phyloP scores from a whole-genome alignment of 2,329 filamentous ascomycete genomes.

The Cercospora sp. region DNA sequence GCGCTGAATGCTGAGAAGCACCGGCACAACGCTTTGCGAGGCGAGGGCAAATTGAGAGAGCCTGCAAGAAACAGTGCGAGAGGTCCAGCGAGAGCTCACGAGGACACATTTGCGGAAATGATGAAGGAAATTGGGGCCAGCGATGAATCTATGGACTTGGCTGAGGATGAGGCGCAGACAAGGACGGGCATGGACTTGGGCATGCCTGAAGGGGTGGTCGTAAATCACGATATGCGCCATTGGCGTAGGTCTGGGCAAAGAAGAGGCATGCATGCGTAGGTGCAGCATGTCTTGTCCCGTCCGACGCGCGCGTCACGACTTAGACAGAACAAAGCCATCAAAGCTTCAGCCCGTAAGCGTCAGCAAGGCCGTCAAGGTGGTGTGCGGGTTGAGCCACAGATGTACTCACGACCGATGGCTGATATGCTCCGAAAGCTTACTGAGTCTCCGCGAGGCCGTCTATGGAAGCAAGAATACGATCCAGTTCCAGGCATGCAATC shows the following conservation, averaged over 20 bases:
- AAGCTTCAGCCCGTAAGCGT: not conserved
- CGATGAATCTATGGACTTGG: conserved; percentile 41
- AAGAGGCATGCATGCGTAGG: conserved; percentile 21
- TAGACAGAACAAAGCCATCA: not conserved
- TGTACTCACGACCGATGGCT: not conserved
- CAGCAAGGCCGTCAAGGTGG: not conserved
- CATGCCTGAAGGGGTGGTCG: conserved; percentile 46
- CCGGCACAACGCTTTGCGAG: conserved; percentile 40
- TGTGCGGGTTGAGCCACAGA: not conserved
- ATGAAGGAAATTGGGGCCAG: conserved; percentile 43
- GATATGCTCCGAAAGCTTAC: not conserved
- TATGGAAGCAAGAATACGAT: not conserved
- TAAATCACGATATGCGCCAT: conserved; percentile 62
- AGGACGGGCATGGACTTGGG: conserved; percentile 35
- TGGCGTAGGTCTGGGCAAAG: conserved; percentile 50
- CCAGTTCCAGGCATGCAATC: not conserved
- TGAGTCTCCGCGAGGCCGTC: not conserved
- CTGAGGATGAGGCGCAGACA: conserved; percentile 31
- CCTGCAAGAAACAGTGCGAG: conserved; percentile 25
- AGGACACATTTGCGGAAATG: conserved; percentile 57
- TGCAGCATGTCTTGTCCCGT: conserved; percentile 3
- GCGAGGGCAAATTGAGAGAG: conserved; percentile 31
- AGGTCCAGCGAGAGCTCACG: conserved; percentile 41
- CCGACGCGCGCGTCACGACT: not conserved
- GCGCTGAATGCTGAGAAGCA: conserved; percentile 47